Evolutionary conservation across 805 yeast species (phyloP), one percentile per base, ranked within the genome.

Genomic region (Candida wancherniae): DNA sequence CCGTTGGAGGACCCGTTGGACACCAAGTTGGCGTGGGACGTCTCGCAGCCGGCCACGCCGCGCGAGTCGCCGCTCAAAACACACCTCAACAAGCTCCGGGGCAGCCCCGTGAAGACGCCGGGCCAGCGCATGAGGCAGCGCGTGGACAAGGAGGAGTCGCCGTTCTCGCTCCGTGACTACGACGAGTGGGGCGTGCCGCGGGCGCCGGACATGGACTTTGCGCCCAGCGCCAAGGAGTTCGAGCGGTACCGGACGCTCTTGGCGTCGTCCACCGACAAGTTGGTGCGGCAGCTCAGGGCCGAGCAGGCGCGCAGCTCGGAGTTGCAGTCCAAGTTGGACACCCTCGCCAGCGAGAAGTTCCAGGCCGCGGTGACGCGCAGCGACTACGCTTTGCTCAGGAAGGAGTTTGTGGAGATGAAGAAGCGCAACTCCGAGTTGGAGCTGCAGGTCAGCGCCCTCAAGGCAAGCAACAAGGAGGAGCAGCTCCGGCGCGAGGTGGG

Each of bases 201-300:
- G 19, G 31, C 29, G 6, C 26, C 31, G 9, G 27, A 20, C 7
- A 19, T 17, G 6, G 33, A 19, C 13, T 28, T 18, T 15, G 27
- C 21, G n/a, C 31, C 31, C 14, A 31, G 27, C 18, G 23, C 45
- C 28, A 46, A 45, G 29, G 57, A 53, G 22, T 52, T 53, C 15
- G 62, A 54, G 22, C 48, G 46, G 27, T 54, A 53, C 36, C 51
- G 53, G 17, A 37, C 41, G 15, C 40, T 58, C 6, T 45, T 60
- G 23, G 34, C 48, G 4, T 38, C 55, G 8, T 52, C 63, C 4
- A 48, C 59, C 6, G 51, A 51, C 10, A 57, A 51, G 37, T 40
- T 60, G 17, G 37, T 51, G 18, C 27, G 29, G 23, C 44, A 43
- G 24, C 41, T 52, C 36, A 16, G 29, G 3, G 37, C 24, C 15